Conservation (phyloP, 2,329 filamentous ascomycete genomes). For the Alternaria incomplexa region DNA sequence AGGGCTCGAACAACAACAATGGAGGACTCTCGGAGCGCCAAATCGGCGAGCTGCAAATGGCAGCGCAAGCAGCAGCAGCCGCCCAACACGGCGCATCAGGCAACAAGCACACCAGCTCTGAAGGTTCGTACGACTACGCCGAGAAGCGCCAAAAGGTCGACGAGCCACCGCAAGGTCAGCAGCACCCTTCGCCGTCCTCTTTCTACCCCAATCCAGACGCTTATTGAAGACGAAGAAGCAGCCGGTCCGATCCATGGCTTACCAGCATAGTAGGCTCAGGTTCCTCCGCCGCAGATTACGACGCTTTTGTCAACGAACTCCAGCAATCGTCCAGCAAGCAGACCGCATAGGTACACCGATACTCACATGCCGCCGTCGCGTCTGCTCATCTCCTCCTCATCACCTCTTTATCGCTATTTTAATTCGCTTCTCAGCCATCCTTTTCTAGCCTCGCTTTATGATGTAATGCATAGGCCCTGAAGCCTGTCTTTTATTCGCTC, state of each 20-base stretch:
- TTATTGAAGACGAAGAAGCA: slow-evolving; percentile 36
- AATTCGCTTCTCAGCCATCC: slow-evolving; percentile 1
- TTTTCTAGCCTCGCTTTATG: slow-evolving; percentile 8
- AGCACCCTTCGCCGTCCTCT: slow-evolving; percentile 27
- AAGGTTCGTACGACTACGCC: slow-evolving; percentile 41
- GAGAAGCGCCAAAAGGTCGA: slow-evolving; percentile 47
- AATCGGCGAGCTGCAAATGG: slow-evolving; percentile 43
- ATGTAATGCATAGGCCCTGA: slow-evolving; percentile 28
- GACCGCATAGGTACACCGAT: slow-evolving; percentile 8
- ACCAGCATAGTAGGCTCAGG: slow-evolving; percentile 26
- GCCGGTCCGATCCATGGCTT: slow-evolving; percentile 34
- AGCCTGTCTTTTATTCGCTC: slow-evolving; percentile 11
- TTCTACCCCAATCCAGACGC: slow-evolving; percentile 34
- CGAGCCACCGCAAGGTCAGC: slow-evolving; percentile 44
- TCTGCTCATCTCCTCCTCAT: not conserved
- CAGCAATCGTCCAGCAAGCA: slow-evolving; percentile 20
- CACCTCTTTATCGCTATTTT: not conserved
- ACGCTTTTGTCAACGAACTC: slow-evolving; percentile 27
- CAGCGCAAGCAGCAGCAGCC: slow-evolving; percentile 44
- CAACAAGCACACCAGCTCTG: slow-evolving; percentile 43
- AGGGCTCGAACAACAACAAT: slow-evolving; percentile 34
- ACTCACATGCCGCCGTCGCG: not conserved
- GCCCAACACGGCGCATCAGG: slow-evolving; percentile 41
- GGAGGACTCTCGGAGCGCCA: slow-evolving; percentile 46
- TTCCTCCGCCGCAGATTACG: slow-evolving; percentile 18